Evolutionary conservation across 768 basidiomycete genomes (phyloP), one percentile per base, ranked within the genome.

Genomic region (Lactarius deliciosus): DNA sequence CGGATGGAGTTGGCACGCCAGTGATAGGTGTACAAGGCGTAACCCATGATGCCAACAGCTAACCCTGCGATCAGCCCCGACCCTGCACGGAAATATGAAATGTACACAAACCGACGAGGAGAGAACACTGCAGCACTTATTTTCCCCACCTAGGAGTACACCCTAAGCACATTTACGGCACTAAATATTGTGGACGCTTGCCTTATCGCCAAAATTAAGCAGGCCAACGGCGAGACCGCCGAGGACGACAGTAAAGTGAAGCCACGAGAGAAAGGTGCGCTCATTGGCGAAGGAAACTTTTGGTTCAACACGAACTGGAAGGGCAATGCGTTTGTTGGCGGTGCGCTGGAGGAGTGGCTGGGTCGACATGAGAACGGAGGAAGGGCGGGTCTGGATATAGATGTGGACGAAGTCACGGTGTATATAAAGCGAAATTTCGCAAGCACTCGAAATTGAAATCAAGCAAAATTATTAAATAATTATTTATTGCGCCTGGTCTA

Each of bases 71-170:
- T 63, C 57, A 64, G 58, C 38, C 53, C 56, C 22, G 20, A 38
- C 28, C 47, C 53, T 55, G 55, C 18, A 34, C 57, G 56, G 32
- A 54, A 53, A 53, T 18, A 53, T 45, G 18, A 36, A 47, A 20
- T 20, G 16, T 57, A 22, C 45, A 81, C 88, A 64, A 71, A 95
- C 95, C 94, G 70, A 98, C 94, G 65, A 90, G 77, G 77, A 22
- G 95, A 97, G 80, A 97, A 98, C 91, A 98, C 89, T 13, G 89
- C 95, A 22, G 96, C 96, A 72, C 92, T 94, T 66, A 98, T 96
- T 79, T 89, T 95, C 55, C 96, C 94, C 65, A 98, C 88, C 93
- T 93, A 69, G 20, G 22, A 1, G 28, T 38, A 28, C 18, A 47
- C 55, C 6, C 13, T 70, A 28, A 70, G 63, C 53, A 57, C 8